Percentiles rank a stretch among this genome's conserved stretches.
phyloP scores from a whole-genome alignment of 2,329 filamentous ascomycete genomes.

The Ophiobolus disseminans region DNA sequence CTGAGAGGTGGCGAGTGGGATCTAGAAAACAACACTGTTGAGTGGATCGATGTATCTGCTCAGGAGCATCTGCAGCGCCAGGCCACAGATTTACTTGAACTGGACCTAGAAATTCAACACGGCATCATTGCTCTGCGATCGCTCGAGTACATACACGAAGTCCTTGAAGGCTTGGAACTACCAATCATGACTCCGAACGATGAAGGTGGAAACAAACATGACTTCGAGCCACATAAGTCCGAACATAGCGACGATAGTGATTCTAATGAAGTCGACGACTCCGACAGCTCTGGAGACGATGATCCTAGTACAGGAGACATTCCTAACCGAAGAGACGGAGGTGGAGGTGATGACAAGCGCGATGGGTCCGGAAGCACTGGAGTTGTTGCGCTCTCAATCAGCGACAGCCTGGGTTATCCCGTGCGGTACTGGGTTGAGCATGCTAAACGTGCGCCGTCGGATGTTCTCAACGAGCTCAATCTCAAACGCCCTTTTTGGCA shows the following conservation, averaged over 20 bases:
- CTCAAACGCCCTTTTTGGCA: conserved; percentile 24
- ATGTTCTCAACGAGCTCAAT: conserved; percentile 31
- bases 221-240: too few species aligned
- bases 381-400: neutral
- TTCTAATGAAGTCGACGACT: neutral
- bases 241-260: neutral
- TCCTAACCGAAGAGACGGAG: too few species aligned
- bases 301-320: too few species aligned
- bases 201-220: too few species aligned
- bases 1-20: conserved; percentile 25
- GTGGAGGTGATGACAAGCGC: neutral
- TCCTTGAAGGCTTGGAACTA: conserved; percentile 7
- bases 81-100: conserved; percentile 24
- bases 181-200: too few species aligned
- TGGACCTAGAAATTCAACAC: conserved; percentile 30
- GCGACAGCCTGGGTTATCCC: conserved; percentile 22
- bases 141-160: conserved; percentile 23
- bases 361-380: neutral
- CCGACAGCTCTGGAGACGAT: neutral
- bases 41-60: conserved; percentile 32
- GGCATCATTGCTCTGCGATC: conserved; percentile 33
- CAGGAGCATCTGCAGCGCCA: conserved; percentile 26
- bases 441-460: conserved; percentile 23
- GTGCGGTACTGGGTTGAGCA: conserved; percentile 33
- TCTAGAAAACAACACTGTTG: conserved; percentile 24